These are phyloP conservation scores for Arthrobotrys sinensis DNA, from an alignment of 2,329 filamentous ascomycete genomes.

Conservation along the genomic window DNA sequence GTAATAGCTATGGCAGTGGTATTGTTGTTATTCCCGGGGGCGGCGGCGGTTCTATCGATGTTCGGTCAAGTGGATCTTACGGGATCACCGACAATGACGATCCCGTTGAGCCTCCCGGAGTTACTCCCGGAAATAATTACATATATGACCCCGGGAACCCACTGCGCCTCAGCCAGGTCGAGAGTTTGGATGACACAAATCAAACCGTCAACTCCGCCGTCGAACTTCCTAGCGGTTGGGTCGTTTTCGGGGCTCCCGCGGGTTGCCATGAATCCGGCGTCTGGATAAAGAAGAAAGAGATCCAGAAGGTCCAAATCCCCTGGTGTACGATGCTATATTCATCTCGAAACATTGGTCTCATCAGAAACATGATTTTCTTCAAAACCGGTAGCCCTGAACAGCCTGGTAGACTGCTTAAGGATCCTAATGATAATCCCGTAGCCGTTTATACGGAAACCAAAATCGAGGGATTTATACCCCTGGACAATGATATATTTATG, in stretches of 20 bases:
- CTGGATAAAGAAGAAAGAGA: not conserved
- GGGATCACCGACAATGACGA: not conserved
- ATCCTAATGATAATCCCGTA: not conserved
- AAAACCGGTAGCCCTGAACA: not conserved
- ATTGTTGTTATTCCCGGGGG: too few relatives aligned
- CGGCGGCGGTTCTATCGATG: too few relatives aligned
- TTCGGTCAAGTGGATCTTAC: not conserved
- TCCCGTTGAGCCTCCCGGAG: not conserved
- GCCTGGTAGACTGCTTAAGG: not conserved
- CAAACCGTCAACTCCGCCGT: not conserved
- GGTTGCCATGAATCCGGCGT: slow-evolving; percentile 28
- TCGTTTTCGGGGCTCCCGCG: not conserved
- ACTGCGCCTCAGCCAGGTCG: not conserved
- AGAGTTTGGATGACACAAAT: not conserved
- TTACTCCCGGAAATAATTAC: not conserved
- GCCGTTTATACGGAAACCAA: slow-evolving; percentile 21
- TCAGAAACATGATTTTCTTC: slow-evolving; percentile 16
- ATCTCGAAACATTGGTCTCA: not conserved
- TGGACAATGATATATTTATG: not conserved
- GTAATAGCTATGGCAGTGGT: too few relatives aligned
- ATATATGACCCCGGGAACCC: not conserved
- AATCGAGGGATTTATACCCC: too few relatives aligned
- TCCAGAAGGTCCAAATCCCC: not conserved
- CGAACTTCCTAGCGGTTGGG: not conserved
- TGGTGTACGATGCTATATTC: slow-evolving; percentile 4